Base-by-base conservation (phyloP, 176 grass and related monocot genomes). In the Oryza rufipogon region DNA sequence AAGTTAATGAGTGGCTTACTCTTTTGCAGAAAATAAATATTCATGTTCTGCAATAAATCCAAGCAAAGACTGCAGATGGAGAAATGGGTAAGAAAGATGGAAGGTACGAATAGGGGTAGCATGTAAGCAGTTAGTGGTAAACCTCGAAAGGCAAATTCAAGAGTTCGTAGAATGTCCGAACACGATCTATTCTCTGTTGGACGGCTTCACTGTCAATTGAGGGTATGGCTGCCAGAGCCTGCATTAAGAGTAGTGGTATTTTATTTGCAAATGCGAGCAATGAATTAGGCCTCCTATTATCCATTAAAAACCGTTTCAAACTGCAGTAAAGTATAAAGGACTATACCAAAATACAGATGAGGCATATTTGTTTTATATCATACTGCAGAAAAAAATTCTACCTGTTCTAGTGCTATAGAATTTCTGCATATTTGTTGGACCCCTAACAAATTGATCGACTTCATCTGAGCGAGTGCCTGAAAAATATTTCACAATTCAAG, bases 381-480 rank as follows among this genome's bases (percentile, higher is more conserved):
- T 20, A 39, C 34, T 33, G 64, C 71, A 68, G 63, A 45, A 42
- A 20, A 54, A 84, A 79, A 64, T 22, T 12, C 14, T 75, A 98
- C 96, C 93, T 95, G 96, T 87, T 98, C 96, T 39, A 98, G 74
- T 79, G 96, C 96, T 85, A 95, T 89, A 13, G 89, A 95, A 74
- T 98, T 98, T 80, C 91, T 98, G 87, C 96, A 98, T 89, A 98
- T 96, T 88, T 98, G 96, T 75, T 98, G 96, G 51, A 98, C 96
- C 32, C 96, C 96, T 79, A 98, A 78, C 80, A 98, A 81, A 75
- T 98, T 98, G 76, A 98, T 96, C 65, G 93, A 98, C 86, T 89
- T 98, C 87, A 98, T 98, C 76, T 95, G 89, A 87, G 87, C 77
- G 17, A 98, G 87, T 77, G 93, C 96, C 96, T 97, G 80, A 72